Percentiles rank a stretch among this genome's conserved stretches.
phyloP scores from a whole-genome alignment of 106 monocot species.

The Allium cepa region DNA sequence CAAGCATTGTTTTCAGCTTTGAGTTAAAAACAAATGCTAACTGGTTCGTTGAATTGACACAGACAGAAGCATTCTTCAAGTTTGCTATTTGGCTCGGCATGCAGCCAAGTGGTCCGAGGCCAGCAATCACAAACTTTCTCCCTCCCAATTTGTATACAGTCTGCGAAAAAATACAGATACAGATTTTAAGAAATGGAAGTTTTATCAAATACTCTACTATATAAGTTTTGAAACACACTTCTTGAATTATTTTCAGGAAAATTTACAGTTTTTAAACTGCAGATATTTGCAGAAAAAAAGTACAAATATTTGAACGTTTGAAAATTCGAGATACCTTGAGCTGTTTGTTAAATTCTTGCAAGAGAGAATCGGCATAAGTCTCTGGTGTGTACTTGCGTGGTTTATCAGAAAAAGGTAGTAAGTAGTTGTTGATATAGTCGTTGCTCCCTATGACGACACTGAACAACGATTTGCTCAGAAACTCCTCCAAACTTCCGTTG shows the following conservation, averaged over 20 bases:
- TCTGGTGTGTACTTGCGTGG: slow-evolving; percentile 20
- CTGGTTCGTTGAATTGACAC: slow-evolving; percentile 21
- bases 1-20: neutral
- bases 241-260: too few species aligned
- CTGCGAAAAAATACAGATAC: neutral
- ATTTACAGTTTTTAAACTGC: too few species aligned
- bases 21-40: slow-evolving; percentile 16
- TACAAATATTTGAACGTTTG: too few species aligned
- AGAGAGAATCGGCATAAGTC: slow-evolving; percentile 23
- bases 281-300: too few species aligned
- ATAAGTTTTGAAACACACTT: too few species aligned
- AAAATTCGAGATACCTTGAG: slow-evolving; percentile 22
- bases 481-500: slow-evolving; percentile 5
- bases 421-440: slow-evolving; percentile 62
- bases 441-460: slow-evolving; percentile 33
- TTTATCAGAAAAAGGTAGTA: slow-evolving; percentile 30
- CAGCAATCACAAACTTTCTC: slow-evolving; percentile 40
- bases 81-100: slow-evolving; percentile 27
- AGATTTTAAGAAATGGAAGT: too few species aligned
- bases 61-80: neutral
- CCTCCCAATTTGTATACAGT: neutral
- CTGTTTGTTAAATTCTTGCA: slow-evolving; percentile 29
- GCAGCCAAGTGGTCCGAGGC: slow-evolving; percentile 51
- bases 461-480: slow-evolving; percentile 36
- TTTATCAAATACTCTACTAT: too few species aligned